Evolutionary conservation across 495 filamentous ascomycete genomes (phyloP).

Genomic region (Talaromyces wortmannii): DNA sequence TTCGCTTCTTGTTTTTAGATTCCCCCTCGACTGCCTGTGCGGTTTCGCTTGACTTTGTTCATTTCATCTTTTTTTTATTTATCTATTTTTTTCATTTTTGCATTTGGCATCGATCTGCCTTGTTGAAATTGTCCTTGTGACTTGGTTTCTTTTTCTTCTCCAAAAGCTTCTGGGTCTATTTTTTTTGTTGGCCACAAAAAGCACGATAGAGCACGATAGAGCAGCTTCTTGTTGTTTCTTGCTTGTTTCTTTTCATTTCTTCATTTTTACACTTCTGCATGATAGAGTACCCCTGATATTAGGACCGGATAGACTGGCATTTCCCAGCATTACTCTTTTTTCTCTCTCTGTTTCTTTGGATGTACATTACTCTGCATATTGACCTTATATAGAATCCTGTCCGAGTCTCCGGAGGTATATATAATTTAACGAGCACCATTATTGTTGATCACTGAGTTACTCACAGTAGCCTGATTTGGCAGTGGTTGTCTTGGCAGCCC

Average conservation of each 20-base stretch:
- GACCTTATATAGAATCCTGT: background rate
- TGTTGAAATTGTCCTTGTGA: background rate
- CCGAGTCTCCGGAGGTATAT: background rate
- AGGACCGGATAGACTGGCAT: background rate
- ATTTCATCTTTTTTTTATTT: constrained; percentile 5
- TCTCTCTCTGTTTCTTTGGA: background rate
- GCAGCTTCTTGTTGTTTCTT: background rate
- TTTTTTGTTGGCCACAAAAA: background rate
- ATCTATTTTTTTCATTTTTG: constrained; percentile 10
- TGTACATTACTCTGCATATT: background rate
- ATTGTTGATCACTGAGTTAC: too few relatives aligned
- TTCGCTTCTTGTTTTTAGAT: constrained; percentile 5
- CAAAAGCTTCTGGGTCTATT: background rate
- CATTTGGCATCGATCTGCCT: constrained; percentile 4
- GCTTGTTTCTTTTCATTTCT: background rate
- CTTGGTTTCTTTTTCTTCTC: too few relatives aligned
- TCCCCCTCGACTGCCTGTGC: constrained; percentile 1
- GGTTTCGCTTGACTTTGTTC: background rate
- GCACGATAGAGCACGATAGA: background rate
- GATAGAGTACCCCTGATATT: background rate
- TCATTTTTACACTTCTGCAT: background rate
- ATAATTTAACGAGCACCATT: too few relatives aligned
- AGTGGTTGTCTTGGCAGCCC: background rate
- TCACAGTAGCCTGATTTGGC: too few relatives aligned
- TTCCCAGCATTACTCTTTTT: background rate